These are phyloP conservation scores for Rhizopus sp. DNA, from an alignment of 371 early-diverging fungal species.

Conservation along the genomic window DNA sequence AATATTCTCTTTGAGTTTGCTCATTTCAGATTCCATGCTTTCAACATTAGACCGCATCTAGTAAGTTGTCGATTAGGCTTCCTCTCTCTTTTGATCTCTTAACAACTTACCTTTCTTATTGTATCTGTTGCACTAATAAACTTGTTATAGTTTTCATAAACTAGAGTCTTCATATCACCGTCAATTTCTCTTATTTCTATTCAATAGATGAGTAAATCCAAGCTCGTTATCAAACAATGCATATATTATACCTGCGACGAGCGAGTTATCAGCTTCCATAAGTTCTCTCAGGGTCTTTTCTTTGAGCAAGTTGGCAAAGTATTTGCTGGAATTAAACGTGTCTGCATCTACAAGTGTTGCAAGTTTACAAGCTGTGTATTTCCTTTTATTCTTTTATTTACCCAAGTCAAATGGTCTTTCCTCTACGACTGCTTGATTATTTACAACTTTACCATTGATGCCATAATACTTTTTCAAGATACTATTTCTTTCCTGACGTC, in stretches of 20 bases:
- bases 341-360: constrained; percentile 48
- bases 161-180: constrained; percentile 95
- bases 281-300: constrained; percentile 71
- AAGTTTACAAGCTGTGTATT: too few relatives aligned
- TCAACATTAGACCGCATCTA: constrained; percentile 80
- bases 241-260: constrained; percentile 59
- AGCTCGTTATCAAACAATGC: background rate
- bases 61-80: background rate
- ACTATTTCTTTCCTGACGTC: constrained; percentile 30
- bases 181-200: constrained; percentile 85
- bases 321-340: constrained; percentile 75
- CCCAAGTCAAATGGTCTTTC: constrained; percentile 39
- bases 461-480: constrained; percentile 47
- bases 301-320: constrained; percentile 69
- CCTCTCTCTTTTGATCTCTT: background rate
- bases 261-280: constrained; percentile 71
- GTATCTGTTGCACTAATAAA: constrained; percentile 94
- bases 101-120: constrained; percentile 60
- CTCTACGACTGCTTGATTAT: constrained; percentile 4
- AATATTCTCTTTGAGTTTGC: constrained; percentile 71
- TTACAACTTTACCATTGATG: constrained; percentile 11
- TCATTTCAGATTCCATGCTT: constrained; percentile 80
- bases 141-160: constrained; percentile 96
- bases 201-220: background rate
- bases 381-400: constrained; percentile 8